phyloP scores from a whole-genome alignment of 495 filamentous ascomycete genomes.

The Saxispiralis lemnorum region DNA sequence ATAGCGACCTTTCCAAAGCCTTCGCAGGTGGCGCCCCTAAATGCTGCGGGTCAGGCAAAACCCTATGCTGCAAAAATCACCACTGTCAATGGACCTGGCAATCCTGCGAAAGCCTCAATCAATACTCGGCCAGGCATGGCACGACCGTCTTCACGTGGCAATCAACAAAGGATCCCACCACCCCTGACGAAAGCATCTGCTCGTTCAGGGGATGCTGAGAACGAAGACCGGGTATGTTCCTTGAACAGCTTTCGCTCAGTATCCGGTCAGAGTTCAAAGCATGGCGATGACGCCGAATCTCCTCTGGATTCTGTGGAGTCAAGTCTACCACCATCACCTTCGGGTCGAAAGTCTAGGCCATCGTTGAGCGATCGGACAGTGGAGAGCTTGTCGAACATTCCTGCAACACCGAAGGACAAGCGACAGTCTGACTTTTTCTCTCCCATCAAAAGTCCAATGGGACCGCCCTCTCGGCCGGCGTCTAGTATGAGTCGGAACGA shows the following conservation, averaged over 20 bases:
- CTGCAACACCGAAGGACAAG: conserved; percentile 44
- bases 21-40: no score
- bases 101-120: no score
- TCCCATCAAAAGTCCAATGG: conserved; percentile 34
- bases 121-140: not conserved
- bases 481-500: conserved; percentile 35
- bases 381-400: conserved; percentile 45
- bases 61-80: no score
- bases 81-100: no score
- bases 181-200: not conserved
- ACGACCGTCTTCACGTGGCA: conserved; percentile 9
- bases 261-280: conserved; percentile 16
- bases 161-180: conserved; percentile 5
- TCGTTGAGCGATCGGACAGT: conserved; percentile 55
- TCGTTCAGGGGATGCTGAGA: conserved; percentile 11
- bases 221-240: conserved; percentile 16
- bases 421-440: conserved; percentile 46
- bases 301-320: conserved; percentile 6
- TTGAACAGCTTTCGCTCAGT: conserved; percentile 16
- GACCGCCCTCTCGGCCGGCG: conserved; percentile 36
- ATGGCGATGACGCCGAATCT: conserved; percentile 3
- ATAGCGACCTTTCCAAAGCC: not conserved
- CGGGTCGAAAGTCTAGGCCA: conserved; percentile 23
- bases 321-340: conserved; percentile 1
- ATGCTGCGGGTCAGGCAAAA: no score